These are phyloP conservation scores for Termitomyces sp. DNA, from an alignment of 768 basidiomycete genomes.

Conservation along the genomic window DNA sequence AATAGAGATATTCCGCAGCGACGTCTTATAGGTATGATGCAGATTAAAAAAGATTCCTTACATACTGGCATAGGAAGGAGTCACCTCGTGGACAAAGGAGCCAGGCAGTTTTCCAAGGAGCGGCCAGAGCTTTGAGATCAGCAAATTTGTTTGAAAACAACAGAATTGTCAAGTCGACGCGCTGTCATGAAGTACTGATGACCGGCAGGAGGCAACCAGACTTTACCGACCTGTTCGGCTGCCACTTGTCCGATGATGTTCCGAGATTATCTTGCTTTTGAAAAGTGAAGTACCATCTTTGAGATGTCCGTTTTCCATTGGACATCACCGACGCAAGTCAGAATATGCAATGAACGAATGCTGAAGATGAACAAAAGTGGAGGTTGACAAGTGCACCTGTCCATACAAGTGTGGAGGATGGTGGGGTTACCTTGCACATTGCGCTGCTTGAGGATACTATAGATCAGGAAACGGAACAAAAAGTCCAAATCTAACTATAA, in stretches of 20 bases:
- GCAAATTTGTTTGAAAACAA: neutral
- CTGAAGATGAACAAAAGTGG: neutral
- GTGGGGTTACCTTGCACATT: neutral
- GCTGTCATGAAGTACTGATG: neutral
- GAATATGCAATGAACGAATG: neutral
- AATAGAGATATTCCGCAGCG: neutral
- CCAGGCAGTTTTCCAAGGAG: too few relatives aligned
- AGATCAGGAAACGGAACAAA: neutral
- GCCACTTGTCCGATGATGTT: neutral
- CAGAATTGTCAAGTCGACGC: neutral
- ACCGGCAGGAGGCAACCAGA: neutral
- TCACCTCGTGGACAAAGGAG: neutral
- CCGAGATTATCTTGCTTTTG: neutral
- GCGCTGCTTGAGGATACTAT: too few relatives aligned
- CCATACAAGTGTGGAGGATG: neutral
- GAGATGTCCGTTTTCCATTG: neutral
- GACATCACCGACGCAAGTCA: neutral
- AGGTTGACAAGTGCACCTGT: neutral
- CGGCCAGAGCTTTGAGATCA: neutral
- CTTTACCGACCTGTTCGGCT: neutral
- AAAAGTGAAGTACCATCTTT: neutral
- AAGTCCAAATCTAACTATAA: neutral
- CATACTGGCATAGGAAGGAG: neutral
- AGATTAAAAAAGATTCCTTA: neutral
- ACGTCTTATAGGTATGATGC: neutral